phyloP scores from a whole-genome alignment of 805 yeast genomes.

The Saccharomycopsis babjevae region DNA sequence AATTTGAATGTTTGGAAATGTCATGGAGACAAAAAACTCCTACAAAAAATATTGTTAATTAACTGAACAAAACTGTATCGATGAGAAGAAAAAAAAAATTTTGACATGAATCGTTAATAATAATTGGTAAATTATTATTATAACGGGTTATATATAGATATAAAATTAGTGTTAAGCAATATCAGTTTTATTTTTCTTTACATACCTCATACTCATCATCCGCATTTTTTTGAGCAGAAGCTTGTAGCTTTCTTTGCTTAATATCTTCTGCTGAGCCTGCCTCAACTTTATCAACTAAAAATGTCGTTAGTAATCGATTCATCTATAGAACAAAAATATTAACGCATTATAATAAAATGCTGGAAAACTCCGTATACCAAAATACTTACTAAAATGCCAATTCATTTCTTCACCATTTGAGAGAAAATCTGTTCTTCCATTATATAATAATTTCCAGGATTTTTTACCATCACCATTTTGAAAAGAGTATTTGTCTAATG shows the following conservation, averaged over 20 bases:
- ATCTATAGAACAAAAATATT: not conserved
- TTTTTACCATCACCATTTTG: constrained; percentile 22
- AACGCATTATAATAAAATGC: not conserved
- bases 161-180: not conserved
- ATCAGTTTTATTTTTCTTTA: constrained; percentile 25
- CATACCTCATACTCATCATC: constrained; percentile 25
- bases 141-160: not conserved
- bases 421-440: constrained; percentile 67
- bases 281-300: constrained; percentile 44
- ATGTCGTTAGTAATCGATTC: constrained; percentile 1
- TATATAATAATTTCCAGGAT: constrained; percentile 52
- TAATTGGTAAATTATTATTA: not conserved
- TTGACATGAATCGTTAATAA: not conserved
- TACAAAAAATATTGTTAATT: not conserved
- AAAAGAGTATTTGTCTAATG: constrained; percentile 53
- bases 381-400: constrained; percentile 63
- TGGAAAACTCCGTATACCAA: not conserved
- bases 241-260: constrained; percentile 36
- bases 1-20: not conserved
- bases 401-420: constrained; percentile 83
- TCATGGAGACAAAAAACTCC: not conserved
- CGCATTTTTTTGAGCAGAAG: not conserved
- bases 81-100: not conserved
- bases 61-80: not conserved
- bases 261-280: constrained; percentile 90